Percentiles rank a stretch among this genome's conserved stretches.
Evolutionary conservation across 2,329 filamentous ascomycete genomes (phyloP).

Genomic region (Bisporella sp.): DNA sequence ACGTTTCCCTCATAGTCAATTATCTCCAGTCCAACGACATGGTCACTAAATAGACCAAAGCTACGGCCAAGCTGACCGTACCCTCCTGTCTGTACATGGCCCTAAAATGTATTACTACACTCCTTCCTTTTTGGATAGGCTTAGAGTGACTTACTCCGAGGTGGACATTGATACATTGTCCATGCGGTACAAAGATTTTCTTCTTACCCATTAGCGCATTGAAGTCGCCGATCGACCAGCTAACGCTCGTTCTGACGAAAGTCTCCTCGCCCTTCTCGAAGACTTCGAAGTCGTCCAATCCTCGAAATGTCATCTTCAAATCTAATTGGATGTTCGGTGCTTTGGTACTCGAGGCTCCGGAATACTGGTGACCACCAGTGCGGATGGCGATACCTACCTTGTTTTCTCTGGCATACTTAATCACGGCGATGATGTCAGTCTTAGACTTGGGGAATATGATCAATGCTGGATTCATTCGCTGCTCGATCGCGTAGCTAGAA

Average conservation of each 20-base stretch:
- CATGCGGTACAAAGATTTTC: constrained; percentile 37
- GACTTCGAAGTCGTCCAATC: constrained; percentile 25
- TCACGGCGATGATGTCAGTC: constrained; percentile 33
- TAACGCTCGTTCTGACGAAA: constrained; percentile 33
- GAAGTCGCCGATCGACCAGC: constrained; percentile 35
- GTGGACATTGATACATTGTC: constrained; percentile 39
- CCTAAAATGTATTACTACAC: background rate
- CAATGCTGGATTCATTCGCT: constrained; percentile 36
- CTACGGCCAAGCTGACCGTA: constrained; percentile 40
- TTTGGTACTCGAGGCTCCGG: constrained; percentile 39
- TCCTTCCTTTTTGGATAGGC: too few species aligned
- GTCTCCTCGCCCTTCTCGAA: constrained; percentile 29
- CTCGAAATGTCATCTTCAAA: constrained; percentile 30
- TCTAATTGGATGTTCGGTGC: constrained; percentile 40
- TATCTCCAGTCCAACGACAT: constrained; percentile 23
- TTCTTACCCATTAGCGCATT: constrained; percentile 34
- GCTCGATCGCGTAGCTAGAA: constrained; percentile 34
- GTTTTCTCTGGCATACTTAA: constrained; percentile 35
- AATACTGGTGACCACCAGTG: constrained; percentile 43
- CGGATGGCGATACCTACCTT: constrained; percentile 37
- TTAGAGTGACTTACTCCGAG: constrained; percentile 24
- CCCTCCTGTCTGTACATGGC: constrained; percentile 40
- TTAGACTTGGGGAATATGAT: constrained; percentile 37
- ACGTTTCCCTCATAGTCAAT: constrained; percentile 23
- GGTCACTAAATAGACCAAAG: constrained; percentile 31